Base-by-base conservation (phyloP, 1,284 basidiomycete genomes). In the Rhodotorula sp. region DNA sequence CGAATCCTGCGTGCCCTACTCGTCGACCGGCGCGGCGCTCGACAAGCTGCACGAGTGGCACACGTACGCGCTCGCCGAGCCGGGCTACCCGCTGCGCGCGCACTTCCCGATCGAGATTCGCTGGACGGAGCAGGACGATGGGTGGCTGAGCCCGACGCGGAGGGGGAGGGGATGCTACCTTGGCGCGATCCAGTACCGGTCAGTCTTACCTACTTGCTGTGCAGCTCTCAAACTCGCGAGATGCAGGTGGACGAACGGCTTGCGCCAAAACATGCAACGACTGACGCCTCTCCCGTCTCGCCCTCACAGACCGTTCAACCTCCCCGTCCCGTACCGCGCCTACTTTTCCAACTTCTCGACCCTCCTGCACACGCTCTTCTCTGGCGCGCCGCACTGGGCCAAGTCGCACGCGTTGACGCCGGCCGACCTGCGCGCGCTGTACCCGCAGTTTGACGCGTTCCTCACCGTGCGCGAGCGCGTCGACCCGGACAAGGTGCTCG, bases 51-150 rank as follows among this genome's bases (percentile, higher is more conserved):
- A 88, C 57, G 82, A 84, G 14, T 97, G 92, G 90, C 83, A 96
- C 25, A 85, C 87, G 42, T 81, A 84, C 64, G 91, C 96, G 80
- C 85, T 87, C 64, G 81, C 84, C 25, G 84, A 90, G 79, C 79
- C 86, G 41, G 95, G 95, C 19, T 72, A 72, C 66, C 46, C 52
- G 5, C 84, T 93, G 64, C 87, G 91, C 42, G 89, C 91, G 7
- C 95, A 99, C 80, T 97, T 95, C 81, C 92, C 93, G 7, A 86
- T 99, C 79, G 96, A 99, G 84, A 89, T 99, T 73, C 88, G 97
- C 16, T 96, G 93, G 82, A 90, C 91, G 49, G 88, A 88, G 41
- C 85, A 86, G 34, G 96, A 99, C 82, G 92, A 95, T 78, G 93
- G 98, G 71, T 97, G 92, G 90, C 85, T 99, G 59, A 93, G 91